Conservation (phyloP, 2,329 filamentous ascomycete species). For the Fusarium tupiense region DNA sequence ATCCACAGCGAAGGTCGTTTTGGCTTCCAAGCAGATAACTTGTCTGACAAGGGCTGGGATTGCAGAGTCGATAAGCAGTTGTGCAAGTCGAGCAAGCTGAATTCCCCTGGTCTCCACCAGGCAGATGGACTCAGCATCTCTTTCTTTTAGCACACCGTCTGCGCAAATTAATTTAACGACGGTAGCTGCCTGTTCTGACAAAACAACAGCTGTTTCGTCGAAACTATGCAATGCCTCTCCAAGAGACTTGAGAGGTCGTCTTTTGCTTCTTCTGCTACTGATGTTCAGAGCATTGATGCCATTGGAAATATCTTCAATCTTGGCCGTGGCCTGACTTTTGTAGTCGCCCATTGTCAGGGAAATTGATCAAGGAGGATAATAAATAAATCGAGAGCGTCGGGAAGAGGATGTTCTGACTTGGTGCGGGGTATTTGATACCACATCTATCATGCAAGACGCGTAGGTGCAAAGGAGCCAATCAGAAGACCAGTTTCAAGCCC, state of each 20-base stretch:
- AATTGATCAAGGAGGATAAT: neutral
- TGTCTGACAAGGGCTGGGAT: neutral
- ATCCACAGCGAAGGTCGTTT: accelerated
- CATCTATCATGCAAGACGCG: neutral
- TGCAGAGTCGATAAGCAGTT: neutral
- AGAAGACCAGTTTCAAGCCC: neutral
- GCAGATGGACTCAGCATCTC: neutral
- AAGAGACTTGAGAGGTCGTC: neutral
- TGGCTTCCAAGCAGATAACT: neutral
- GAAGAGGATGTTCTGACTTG: too few relatives aligned
- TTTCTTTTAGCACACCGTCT: too few relatives aligned
- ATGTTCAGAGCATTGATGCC: neutral
- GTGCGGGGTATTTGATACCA: neutral
- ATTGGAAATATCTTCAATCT: neutral
- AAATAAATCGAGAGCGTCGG: neutral
- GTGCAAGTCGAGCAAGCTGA: neutral
- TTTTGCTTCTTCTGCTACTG: accelerated
- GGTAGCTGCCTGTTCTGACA: neutral
- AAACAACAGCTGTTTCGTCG: neutral
- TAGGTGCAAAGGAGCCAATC: neutral
- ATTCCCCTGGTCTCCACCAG: accelerated
- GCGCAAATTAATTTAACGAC: too few relatives aligned
- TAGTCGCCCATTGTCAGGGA: neutral
- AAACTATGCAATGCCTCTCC: accelerated
- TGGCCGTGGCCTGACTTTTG: accelerated